phyloP scores from a whole-genome alignment of 306 rosid species.

The Gillenia trifoliata region DNA sequence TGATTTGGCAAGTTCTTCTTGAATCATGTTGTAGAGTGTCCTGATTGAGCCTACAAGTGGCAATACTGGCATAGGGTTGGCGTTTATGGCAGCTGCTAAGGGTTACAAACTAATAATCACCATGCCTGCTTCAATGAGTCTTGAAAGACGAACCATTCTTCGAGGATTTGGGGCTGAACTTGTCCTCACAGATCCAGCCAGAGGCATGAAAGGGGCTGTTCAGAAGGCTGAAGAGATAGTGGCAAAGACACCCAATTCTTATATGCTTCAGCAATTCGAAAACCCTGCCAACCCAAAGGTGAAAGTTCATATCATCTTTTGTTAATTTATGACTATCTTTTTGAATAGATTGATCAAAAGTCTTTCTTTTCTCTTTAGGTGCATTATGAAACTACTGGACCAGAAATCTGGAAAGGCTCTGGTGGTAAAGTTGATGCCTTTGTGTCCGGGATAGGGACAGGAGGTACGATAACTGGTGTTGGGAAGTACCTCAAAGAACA shows the following conservation, averaged over 20 bases:
- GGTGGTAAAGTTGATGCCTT: conserved; percentile 74
- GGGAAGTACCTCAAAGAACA: conserved; percentile 88
- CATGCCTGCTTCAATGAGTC: conserved; percentile 94
- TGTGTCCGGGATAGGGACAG: conserved; percentile 93
- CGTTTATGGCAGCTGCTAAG: conserved; percentile 92
- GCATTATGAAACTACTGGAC: conserved; percentile 91
- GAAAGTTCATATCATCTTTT: conserved; percentile 4
- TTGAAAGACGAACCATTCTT: conserved; percentile 82
- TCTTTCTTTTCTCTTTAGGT: conserved; percentile 32
- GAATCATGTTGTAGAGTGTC: conserved; percentile 52
- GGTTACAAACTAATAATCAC: conserved; percentile 76
- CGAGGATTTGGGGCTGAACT: conserved; percentile 86
- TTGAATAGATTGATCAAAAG: conserved; percentile 10
- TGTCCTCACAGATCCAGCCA: conserved; percentile 84
- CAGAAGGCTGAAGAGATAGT: conserved; percentile 79
- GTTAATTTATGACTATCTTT: neutral
- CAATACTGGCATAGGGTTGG: conserved; percentile 90
- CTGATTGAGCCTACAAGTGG: conserved; percentile 89
- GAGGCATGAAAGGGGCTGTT: conserved; percentile 88
- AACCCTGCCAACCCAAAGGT: conserved; percentile 94
- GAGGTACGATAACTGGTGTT: conserved; percentile 85
- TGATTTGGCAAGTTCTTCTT: conserved; percentile 14
- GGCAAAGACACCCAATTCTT: conserved; percentile 71
- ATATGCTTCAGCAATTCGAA: conserved; percentile 84
- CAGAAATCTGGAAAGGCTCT: conserved; percentile 85